Base-by-base conservation (phyloP, 805 yeast genomes). In the Kodamaea sagamina region DNA sequence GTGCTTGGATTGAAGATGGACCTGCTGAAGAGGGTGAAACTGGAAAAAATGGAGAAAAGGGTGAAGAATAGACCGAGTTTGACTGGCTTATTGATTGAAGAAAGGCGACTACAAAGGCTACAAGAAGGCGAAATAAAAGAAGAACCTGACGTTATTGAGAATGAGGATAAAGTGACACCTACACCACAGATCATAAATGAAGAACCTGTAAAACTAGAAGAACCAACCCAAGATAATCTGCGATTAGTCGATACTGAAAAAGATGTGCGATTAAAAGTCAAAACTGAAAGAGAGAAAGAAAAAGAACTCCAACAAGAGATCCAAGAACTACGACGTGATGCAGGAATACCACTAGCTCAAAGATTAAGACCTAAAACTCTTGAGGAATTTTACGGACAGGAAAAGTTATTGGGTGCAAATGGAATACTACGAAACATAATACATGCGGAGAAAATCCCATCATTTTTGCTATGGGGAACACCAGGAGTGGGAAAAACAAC, bases 401-500 rank as follows among this genome's bases (percentile, higher is more conserved):
- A 68, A 26, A 63, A 62, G 47, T 57, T 68, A n/a, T 58, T 68
- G 10, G 72, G 71, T 0, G 54, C 57, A 5, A 55, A 62, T 42
- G 77, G 75, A 2, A 36, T 65, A 1, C 48, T 69, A 15, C 59
- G 68, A 15, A 67, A 63, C 42, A 55, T 67, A n/a, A 57, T 68
- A 2, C 47, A 54, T 16, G 53, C 72, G 0, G 63, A 59, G 31
- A 59, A 57, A 12, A 60, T 71, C 1, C 72, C 75, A 0, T 69
- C 75, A 0, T 68, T 71, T 39, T 54, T 71, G 2, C 54, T 71
- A 8, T 71, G 75, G 75, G 76, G 76, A 2, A 60, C 57, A 2
- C 76, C 76, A 0, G 76, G 76, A 0, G 71, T 68, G 7, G 76
- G 76, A 0, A 71, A 71, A 44, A 71, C 76, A 1, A 59, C 74